Evolutionary conservation across 2,329 filamentous ascomycete species (phyloP).

Genomic region (Pseudopyrenochaeta lycopersici): DNA sequence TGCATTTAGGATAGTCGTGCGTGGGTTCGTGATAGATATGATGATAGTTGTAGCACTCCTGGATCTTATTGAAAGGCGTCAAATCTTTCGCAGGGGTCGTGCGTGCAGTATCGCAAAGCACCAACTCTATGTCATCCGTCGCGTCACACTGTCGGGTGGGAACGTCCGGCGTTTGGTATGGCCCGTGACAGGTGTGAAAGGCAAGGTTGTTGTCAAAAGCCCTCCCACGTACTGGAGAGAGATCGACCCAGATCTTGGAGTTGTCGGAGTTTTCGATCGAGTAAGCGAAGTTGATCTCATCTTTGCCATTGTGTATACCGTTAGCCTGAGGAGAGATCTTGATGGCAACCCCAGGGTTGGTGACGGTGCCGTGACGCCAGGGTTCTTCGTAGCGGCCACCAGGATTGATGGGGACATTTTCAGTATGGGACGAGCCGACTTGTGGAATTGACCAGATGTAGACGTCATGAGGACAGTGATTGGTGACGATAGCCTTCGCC

Average conservation of each 20-base stretch:
- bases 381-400: constrained; percentile 32
- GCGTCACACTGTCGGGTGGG: constrained; percentile 24
- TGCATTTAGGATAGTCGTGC: neutral
- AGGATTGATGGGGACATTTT: constrained; percentile 25
- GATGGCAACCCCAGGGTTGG: constrained; percentile 34
- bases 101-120: constrained; percentile 31
- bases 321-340: constrained; percentile 33
- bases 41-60: constrained; percentile 18
- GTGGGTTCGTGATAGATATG: neutral
- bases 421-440: constrained; percentile 16
- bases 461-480: constrained; percentile 28
- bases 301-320: constrained; percentile 25
- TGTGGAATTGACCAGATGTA: constrained; percentile 35
- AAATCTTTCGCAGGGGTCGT: constrained; percentile 9
- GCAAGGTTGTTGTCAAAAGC: constrained; percentile 16
- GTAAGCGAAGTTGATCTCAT: constrained; percentile 38
- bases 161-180: constrained; percentile 15
- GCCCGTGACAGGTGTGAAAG: constrained; percentile 28
- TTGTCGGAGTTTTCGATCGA: constrained; percentile 22
- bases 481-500: constrained; percentile 38
- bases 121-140: constrained; percentile 35
- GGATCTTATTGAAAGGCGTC: constrained; percentile 14
- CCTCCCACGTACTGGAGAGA: constrained; percentile 23
- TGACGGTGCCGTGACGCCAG: constrained; percentile 26
- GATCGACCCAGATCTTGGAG: constrained; percentile 28